Base-by-base conservation (phyloP, 2,329 filamentous ascomycete genomes). In the Phyllosticta citribraziliensis region DNA sequence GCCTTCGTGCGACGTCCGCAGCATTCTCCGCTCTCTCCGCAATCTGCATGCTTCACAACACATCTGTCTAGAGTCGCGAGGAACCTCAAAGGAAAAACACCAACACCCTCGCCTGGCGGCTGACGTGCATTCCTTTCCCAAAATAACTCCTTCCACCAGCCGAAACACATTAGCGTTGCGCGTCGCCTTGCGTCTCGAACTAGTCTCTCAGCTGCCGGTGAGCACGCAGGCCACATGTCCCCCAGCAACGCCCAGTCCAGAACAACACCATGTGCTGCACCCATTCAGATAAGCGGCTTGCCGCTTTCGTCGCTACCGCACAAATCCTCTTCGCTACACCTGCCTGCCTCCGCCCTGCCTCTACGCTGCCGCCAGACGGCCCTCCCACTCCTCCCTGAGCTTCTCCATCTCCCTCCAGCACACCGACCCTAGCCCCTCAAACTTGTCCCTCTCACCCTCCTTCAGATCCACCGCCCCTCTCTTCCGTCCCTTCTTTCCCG, bases 401-500 rank as follows among this genome's bases (percentile, higher is more conserved):
- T 76, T 78, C 78, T 94, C 90, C 81, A 94, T 87, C 73, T 84
- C 79, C 63, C 70, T 78, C 89, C 89, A 93, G 65, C 80, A 84
- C 66, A 77, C 70, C 8, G 75, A 79, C 0, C 87, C 88, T 27
- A 82, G 68, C 63, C 79, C 78, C 71, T 88, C 82, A 68, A 92
- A 90, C 64, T 82, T 77, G 35, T 78, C 76, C 60, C 80, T 78
- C 54, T 78, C 79, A 69, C 88, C 84, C 64, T 80, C 73, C 0
- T 85, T 91, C 55, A 86, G 74, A 58, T 87, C 79, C 24, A 70
- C 73, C 1, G 82, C 81, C 14, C 80, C 82, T 3, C 78, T 77
- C 72, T 83, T 86, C 64, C 90, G 79, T 11, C 80, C 78, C 24
- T 79, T 76, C 59, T 79, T 75, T 57, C 60, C 72, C 68, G 51